Evolutionary conservation across 768 basidiomycete genomes (phyloP).

Genomic region (Rhizopogon sp.): DNA sequence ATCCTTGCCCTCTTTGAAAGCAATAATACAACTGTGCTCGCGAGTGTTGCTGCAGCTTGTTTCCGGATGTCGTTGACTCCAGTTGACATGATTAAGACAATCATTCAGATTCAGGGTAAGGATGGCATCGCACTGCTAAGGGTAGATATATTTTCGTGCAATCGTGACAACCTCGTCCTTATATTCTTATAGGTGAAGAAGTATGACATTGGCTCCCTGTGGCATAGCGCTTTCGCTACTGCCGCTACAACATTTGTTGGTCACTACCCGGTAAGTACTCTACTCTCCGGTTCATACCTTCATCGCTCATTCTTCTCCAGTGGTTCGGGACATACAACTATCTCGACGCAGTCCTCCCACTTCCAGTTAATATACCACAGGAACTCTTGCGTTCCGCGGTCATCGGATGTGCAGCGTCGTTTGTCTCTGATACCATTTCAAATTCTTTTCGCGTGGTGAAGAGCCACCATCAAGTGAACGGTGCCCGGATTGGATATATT

Average conservation of each 20-base stretch:
- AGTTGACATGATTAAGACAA: slow-evolving; percentile 93
- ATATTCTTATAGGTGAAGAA: slow-evolving; percentile 48
- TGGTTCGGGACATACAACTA: slow-evolving; percentile 89
- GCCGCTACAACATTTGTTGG: slow-evolving; percentile 94
- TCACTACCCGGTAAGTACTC: slow-evolving; percentile 67
- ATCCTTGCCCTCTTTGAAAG: slow-evolving; percentile 81
- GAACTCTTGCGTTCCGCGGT: slow-evolving; percentile 77
- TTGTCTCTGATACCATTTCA: slow-evolving; percentile 79
- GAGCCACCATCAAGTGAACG: slow-evolving; percentile 91
- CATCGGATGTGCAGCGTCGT: slow-evolving; percentile 86
- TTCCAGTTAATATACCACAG: slow-evolving; percentile 43
- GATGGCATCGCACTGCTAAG: slow-evolving; percentile 61
- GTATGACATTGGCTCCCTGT: slow-evolving; percentile 74
- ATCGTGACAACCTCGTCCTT: not conserved
- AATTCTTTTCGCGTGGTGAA: slow-evolving; percentile 92
- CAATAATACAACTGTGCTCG: slow-evolving; percentile 76
- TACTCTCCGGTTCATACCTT: not conserved
- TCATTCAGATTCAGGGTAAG: slow-evolving; percentile 86
- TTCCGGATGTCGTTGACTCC: slow-evolving; percentile 91
- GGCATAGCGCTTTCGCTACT: slow-evolving; percentile 90
- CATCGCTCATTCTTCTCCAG: slow-evolving; percentile 27
- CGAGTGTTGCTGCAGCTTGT: slow-evolving; percentile 69
- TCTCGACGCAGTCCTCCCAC: slow-evolving; percentile 60
- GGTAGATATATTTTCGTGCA: slow-evolving; percentile 35
- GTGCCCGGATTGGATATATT: slow-evolving; percentile 71